These are phyloP conservation scores for Solanum bulbocastanum DNA, from an alignment of 257 asterid genomes.

Conservation along the genomic window DNA sequence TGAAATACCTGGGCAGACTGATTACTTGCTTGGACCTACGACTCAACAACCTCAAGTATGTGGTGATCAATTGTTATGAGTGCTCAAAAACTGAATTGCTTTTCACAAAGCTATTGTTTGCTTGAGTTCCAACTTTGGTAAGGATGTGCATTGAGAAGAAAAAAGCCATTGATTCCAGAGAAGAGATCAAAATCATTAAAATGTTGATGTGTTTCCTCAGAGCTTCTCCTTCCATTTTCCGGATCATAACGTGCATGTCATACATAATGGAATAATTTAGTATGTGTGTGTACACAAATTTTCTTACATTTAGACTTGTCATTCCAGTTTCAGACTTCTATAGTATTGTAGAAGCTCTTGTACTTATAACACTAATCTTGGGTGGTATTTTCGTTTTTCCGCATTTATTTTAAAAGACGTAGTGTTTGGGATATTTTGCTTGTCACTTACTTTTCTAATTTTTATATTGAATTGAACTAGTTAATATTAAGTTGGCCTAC, in stretches of 20 bases:
- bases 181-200: neutral
- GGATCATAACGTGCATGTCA: neutral
- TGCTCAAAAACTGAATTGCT: neutral
- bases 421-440: neutral
- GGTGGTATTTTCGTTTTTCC: neutral
- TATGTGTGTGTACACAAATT: neutral
- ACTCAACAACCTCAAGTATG: neutral
- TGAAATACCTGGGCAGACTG: neutral
- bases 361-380: neutral
- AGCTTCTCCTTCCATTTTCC: neutral
- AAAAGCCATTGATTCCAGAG: neutral
- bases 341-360: neutral
- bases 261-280: neutral
- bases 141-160: neutral
- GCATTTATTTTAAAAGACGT: neutral
- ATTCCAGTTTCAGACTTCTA: neutral
- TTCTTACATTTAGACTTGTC: neutral
- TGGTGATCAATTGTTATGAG: neutral
- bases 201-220: neutral
- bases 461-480: neutral
- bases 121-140: neutral
- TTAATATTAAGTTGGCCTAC: too few relatives aligned
- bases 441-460: neutral
- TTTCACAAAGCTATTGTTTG: neutral
- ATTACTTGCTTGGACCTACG: neutral